Percentiles rank a stretch among this genome's conserved stretches.
Evolutionary conservation across 805 yeast genomes (phyloP).

Genomic region (Kregervanrija pseudodelftensis): DNA sequence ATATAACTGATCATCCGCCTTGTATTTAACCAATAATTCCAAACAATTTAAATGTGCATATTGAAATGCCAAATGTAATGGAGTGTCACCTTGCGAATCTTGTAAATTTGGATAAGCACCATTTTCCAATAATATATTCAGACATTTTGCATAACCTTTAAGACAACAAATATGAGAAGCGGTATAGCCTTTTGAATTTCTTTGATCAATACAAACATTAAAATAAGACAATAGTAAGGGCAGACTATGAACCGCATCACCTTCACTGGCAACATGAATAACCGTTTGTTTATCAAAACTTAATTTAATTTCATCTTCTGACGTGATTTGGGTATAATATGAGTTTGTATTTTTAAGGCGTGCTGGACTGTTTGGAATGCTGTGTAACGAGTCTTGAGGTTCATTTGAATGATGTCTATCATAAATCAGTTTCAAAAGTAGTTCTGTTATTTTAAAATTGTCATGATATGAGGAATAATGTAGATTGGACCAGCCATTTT

Average conservation of each 20-base stretch:
- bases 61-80: conserved; percentile 77
- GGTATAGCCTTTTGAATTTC: conserved; percentile 42
- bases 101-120: conserved; percentile 72
- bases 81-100: conserved; percentile 73
- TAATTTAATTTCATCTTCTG: conserved; percentile 29
- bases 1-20: conserved; percentile 39
- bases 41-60: conserved; percentile 56
- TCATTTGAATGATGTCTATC: conserved; percentile 11
- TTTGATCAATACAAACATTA: conserved; percentile 38
- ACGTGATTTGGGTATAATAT: conserved; percentile 23
- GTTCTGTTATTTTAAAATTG: conserved; percentile 45
- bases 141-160: conserved; percentile 54
- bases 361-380: conserved; percentile 1
- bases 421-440: conserved; percentile 15
- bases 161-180: conserved; percentile 66
- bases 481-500: conserved; percentile 74
- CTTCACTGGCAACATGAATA: conserved; percentile 59
- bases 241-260: conserved; percentile 54
- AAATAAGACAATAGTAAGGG: conserved; percentile 65
- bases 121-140: conserved; percentile 56
- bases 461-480: conserved; percentile 79
- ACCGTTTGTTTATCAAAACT: conserved; percentile 57
- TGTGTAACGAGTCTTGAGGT: background rate
- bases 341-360: background rate
- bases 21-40: conserved; percentile 41